phyloP scores from a whole-genome alignment of 1,284 basidiomycete species.

The Heliocybe sulcata region DNA sequence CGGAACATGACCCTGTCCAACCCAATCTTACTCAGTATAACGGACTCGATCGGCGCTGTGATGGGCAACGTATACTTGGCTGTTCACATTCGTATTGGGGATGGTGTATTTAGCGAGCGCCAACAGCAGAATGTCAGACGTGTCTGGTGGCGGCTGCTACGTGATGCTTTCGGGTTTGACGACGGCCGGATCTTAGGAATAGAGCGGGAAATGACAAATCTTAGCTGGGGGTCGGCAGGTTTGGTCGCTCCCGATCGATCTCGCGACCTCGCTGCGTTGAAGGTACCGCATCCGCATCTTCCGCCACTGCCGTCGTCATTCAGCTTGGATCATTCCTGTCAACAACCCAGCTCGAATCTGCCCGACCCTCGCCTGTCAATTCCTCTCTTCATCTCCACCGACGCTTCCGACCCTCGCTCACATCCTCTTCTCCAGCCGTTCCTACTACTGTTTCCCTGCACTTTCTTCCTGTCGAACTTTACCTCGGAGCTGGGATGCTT shows the following conservation, averaged over 20 bases:
- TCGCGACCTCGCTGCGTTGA: slow-evolving; percentile 13
- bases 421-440: slow-evolving; percentile 44
- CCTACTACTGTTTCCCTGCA: slow-evolving; percentile 58
- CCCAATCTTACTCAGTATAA: slow-evolving; percentile 31
- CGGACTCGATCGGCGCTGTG: slow-evolving; percentile 29
- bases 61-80: slow-evolving; percentile 53
- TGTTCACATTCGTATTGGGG: slow-evolving; percentile 60
- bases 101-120: slow-evolving; percentile 48
- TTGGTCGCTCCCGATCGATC: slow-evolving; percentile 14
- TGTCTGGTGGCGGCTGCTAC: slow-evolving; percentile 53
- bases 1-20: slow-evolving; percentile 47
- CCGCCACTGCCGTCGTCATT: slow-evolving; percentile 7
- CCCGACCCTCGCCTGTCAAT: slow-evolving; percentile 34
- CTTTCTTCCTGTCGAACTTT: slow-evolving; percentile 61
- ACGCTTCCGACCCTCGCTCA: slow-evolving; percentile 37
- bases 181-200: slow-evolving; percentile 29
- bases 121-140: slow-evolving; percentile 33
- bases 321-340: neutral
- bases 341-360: neutral
- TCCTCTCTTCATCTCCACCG: slow-evolving; percentile 69
- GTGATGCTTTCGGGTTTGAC: slow-evolving; percentile 30
- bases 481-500: slow-evolving; percentile 26
- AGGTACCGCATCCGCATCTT: slow-evolving; percentile 8
- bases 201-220: slow-evolving; percentile 22
- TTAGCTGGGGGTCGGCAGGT: slow-evolving; percentile 16